phyloP scores from a whole-genome alignment of 2,329 filamentous ascomycete species.

The Talaromyces sp. region DNA sequence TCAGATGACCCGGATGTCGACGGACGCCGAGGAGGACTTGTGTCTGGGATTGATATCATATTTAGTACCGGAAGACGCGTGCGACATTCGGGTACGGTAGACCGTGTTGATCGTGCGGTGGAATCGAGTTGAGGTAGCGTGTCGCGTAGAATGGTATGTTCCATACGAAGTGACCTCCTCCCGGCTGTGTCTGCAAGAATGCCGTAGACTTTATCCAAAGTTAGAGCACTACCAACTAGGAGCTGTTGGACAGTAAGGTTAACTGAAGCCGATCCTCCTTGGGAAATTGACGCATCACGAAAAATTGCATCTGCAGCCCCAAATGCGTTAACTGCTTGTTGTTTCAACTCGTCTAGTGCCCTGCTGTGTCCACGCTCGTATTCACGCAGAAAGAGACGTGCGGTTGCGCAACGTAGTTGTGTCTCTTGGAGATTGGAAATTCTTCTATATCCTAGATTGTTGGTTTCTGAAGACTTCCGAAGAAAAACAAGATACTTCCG shows the following conservation, averaged over 20 bases:
- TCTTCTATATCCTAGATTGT: not conserved
- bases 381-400: not conserved
- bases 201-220: not conserved
- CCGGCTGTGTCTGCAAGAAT: slow-evolving; percentile 1
- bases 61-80: not conserved
- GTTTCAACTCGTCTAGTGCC: not conserved
- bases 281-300: not conserved
- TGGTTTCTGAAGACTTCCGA: not conserved
- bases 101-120: not conserved
- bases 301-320: not conserved
- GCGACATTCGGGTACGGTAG: not conserved
- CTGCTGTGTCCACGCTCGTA: not conserved
- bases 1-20: not conserved
- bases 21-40: no score
- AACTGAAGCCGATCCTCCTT: not conserved
- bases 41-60: not conserved
- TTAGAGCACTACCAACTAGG: slow-evolving; percentile 1
- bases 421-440: not conserved
- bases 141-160: not conserved
- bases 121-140: not conserved
- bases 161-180: not conserved
- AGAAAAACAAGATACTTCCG: not conserved
- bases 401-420: not conserved
- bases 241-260: not conserved
- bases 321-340: not conserved